Conservation (phyloP, 2,329 filamentous ascomycete genomes). For the Ophiostoma novo-ulmi region DNA sequence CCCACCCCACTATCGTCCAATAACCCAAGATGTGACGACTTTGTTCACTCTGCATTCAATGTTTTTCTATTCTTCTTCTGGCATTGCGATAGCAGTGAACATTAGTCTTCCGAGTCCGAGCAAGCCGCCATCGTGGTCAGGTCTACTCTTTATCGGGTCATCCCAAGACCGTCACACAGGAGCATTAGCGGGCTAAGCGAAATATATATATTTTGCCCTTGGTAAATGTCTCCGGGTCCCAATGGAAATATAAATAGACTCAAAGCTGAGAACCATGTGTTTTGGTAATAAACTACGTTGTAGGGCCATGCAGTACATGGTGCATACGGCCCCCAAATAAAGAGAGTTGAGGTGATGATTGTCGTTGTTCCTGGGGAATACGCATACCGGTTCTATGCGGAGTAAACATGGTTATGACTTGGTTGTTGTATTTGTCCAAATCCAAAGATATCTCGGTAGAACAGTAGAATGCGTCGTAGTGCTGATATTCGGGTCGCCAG, state of each 20-base stretch:
- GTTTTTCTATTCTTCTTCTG: background rate
- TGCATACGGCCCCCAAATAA: constrained; percentile 4
- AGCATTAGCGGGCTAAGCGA: background rate
- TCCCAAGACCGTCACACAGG: background rate
- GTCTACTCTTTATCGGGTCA: background rate
- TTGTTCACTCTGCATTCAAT: background rate
- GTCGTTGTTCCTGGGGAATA: background rate
- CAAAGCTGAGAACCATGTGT: constrained; percentile 2
- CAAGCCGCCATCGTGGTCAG: background rate
- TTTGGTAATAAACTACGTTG: background rate
- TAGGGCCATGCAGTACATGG: background rate
- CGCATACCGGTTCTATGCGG: background rate
- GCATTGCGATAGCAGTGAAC: background rate
- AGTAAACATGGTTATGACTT: background rate
- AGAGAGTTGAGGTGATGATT: background rate
- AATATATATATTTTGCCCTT: background rate
- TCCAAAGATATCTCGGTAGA: background rate
- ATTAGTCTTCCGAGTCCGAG: background rate
- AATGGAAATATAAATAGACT: background rate
- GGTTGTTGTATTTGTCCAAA: no score
- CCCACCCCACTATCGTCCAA: background rate
- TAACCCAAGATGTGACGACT: background rate
- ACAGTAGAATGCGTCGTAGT: background rate
- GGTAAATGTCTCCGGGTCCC: background rate
- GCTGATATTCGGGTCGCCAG: background rate